Base-by-base conservation (phyloP, 2,329 filamentous ascomycete species). In the Ophiocordyceps unilateralis region DNA sequence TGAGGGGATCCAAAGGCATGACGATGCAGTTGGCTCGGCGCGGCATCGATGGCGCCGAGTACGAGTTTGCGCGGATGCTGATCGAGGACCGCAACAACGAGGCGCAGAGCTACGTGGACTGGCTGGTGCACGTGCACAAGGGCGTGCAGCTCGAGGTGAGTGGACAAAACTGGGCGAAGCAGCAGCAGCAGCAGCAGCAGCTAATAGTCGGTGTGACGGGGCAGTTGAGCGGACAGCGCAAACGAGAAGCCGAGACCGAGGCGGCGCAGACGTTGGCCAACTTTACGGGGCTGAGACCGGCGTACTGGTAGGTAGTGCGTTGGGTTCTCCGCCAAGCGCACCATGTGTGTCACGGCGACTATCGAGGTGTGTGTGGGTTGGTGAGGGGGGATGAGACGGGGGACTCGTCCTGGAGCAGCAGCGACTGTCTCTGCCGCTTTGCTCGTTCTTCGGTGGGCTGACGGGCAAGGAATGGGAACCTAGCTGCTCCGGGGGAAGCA, bases 61-160 rank as follows among this genome's bases (percentile, higher is more conserved):
- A 87, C 55, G 91, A 98, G 61, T 98, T 96, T 67, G 91, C 91
- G 8, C 71, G 88, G 43, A 69, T 93, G 63, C 63, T 98, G 50
- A 78, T 94, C 26, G 91, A 98, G 63, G 91, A 98, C 57, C 76
- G 91, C 50, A 96, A 96, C 60, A 94, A 94, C 51, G 91, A 98
- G 65, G 91, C 91, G 30, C 88, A 93, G 64, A 93, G 84, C 58
- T 98, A 96, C 62, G 91, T 96, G 28, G 91, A 98, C 64, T 98
- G 91, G 91, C 69, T 98, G 55, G 91, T 98, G 45, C 84, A 94
- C 61, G 73, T 96, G 48, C 91, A 98, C 63, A 81, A 89, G 53
- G 80, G 83, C 51, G 91, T 98, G 49, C 88, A 94, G 58, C 69
- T 94, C 49, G 91, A 98, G 73, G 77, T 81, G 60, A 63, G 72